Percentiles rank a stretch among this genome's conserved stretches.
Conservation (phyloP, 2,329 filamentous ascomycete species). For the Colletotrichum cuscutae region DNA sequence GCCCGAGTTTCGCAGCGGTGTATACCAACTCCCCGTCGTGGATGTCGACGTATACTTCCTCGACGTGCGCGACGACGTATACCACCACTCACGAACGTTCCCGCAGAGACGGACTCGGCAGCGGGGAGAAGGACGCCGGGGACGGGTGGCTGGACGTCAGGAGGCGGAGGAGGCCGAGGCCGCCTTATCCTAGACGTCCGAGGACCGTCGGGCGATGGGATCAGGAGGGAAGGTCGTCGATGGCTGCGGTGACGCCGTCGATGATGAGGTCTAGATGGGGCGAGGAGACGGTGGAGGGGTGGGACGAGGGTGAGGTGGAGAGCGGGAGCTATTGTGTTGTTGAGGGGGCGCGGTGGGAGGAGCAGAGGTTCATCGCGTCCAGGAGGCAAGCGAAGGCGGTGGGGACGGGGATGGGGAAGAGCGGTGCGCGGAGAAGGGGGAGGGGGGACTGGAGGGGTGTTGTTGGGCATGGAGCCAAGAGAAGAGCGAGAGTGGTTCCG, state of each 20-base stretch:
- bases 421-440: not conserved
- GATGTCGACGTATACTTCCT: conserved; percentile 29
- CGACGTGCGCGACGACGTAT: conserved; percentile 20
- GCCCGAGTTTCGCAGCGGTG: conserved; percentile 5
- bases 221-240: not conserved
- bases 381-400: not conserved
- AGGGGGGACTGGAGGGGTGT: not conserved
- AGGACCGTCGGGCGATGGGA: not conserved
- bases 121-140: not conserved
- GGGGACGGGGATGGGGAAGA: not conserved
- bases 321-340: conserved; percentile 20
- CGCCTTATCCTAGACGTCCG: not conserved
- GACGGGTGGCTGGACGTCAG: not conserved
- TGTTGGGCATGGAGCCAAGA: not conserved
- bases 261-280: not conserved
- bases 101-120: not conserved
- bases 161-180: not conserved
- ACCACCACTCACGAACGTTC: conserved; percentile 8
- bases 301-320: conserved; percentile 13
- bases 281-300: conserved; percentile 6
- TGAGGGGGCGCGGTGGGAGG: conserved; percentile 23
- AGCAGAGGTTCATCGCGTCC: conserved; percentile 2
- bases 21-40: conserved; percentile 24
- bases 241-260: not conserved
- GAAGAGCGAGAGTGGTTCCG: not conserved